These are phyloP conservation scores for Millerozyma miso DNA, from an alignment of 805 yeast genomes.

Conservation along the genomic window DNA sequence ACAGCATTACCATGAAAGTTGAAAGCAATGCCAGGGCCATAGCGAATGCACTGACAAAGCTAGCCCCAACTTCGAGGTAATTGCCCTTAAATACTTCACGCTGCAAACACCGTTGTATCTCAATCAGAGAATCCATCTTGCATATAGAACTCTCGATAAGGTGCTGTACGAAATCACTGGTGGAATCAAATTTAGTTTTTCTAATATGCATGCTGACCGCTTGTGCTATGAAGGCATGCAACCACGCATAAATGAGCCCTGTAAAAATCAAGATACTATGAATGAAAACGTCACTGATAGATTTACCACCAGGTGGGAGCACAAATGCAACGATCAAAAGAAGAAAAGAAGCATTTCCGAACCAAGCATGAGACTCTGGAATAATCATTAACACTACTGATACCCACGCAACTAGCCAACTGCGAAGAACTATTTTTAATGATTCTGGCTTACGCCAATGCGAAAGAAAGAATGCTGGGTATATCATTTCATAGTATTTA, in stretches of 20 bases:
- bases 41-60: background rate
- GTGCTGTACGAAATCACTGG: conserved; percentile 10
- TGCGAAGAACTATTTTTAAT: conserved; percentile 19
- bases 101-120: conserved; percentile 14
- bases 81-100: conserved; percentile 22
- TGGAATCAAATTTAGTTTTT: conserved; percentile 5
- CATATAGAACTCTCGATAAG: conserved; percentile 25
- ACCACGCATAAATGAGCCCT: conserved; percentile 15
- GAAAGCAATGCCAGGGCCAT: conserved; percentile 20
- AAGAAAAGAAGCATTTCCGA: conserved; percentile 26
- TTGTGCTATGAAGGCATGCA: conserved; percentile 18
- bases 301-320: conserved; percentile 23
- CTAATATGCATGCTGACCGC: conserved; percentile 14
- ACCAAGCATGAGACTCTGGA: conserved; percentile 22
- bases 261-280: background rate
- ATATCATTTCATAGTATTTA: background rate
- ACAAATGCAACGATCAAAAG: conserved; percentile 26
- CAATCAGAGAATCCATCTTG: conserved; percentile 6
- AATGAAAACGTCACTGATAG: conserved; percentile 8
- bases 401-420: conserved; percentile 26
- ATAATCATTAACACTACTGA: conserved; percentile 21
- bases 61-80: conserved; percentile 12
- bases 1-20: conserved; percentile 18
- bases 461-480: background rate
- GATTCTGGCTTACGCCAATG: conserved; percentile 9